Base-by-base conservation (phyloP, 2,329 filamentous ascomycete genomes). In the Lachnellula hyalina region DNA sequence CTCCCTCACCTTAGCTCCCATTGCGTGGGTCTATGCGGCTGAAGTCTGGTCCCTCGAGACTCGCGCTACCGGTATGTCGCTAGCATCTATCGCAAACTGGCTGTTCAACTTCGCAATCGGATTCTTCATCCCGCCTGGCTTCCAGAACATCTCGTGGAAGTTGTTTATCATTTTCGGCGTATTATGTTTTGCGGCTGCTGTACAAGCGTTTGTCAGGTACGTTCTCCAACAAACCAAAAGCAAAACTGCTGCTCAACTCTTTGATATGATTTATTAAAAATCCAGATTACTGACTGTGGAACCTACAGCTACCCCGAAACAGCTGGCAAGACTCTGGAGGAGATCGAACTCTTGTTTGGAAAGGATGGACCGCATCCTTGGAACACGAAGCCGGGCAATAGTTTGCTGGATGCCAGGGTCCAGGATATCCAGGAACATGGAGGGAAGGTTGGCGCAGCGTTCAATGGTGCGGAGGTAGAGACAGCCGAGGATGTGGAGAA, bases 1-100 rank as follows among this genome's bases (percentile, higher is more conserved):
- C 65, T 79, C 81, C 1, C 72, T 85, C n/a, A 86, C 82, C 0
- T 75, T 84, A 17, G 83, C 82, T 0, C 82, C 83, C 0, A 79
- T 84, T 3, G 81, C 78, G 52, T 86, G 84, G 83, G 77, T 86
- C 45, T 87, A 87, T 61, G 79, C 81, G 0, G 80, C 82, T 15
- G 84, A 87, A 68, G 79, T 84, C 3, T 85, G 79, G 77, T 82
- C 80, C 0, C 73, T 84, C 6, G 79, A 81, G 56, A 82, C 80
- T 1, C 77, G 82, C 35, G 81, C 81, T 5, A 79, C 75, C 4
- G 82, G 81, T 21, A 83, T 84, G 73, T 76, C 77, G 38, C 70
- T 85, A 40, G 74, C 81, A 0, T 77, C 80, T 4, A 72, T 80
- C 19, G 74, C 76, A 17, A 83, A 82, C 64, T 76, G 75, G 75